Evolutionary conservation across 1,284 basidiomycete species (phyloP).

Genomic region (Heterobasidion occidentale): DNA sequence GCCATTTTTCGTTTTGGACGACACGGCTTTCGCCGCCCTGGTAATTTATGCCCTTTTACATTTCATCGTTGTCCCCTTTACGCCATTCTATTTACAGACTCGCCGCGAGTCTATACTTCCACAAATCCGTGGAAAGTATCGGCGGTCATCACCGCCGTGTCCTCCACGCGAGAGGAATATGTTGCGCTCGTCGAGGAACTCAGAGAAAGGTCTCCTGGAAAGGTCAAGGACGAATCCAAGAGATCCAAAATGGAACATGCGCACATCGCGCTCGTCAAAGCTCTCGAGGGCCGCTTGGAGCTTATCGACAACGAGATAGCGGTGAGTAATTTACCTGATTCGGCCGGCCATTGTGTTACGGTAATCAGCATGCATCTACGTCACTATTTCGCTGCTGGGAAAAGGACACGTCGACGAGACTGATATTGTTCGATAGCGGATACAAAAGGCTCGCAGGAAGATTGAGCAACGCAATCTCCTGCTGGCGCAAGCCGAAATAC

Average conservation of each 20-base stretch:
- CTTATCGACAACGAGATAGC: conserved; percentile 57
- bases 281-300: conserved; percentile 55
- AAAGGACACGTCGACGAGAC: too few relatives aligned
- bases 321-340: conserved; percentile 37
- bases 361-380: not conserved
- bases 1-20: conserved; percentile 26
- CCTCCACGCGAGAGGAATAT: conserved; percentile 67
- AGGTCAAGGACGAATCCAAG: conserved; percentile 39
- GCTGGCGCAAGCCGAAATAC: conserved; percentile 64
- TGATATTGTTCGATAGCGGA: conserved; percentile 38
- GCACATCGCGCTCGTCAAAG: conserved; percentile 52
- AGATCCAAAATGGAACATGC: conserved; percentile 42
- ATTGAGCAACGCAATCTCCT: conserved; percentile 58
- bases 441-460: conserved; percentile 58
- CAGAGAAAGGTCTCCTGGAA: conserved; percentile 41
- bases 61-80: conserved; percentile 11
- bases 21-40: conserved; percentile 28
- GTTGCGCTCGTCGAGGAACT: conserved; percentile 50
- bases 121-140: conserved; percentile 83
- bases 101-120: conserved; percentile 69
- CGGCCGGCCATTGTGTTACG: not conserved
- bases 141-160: conserved; percentile 59
- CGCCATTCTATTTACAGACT: conserved; percentile 44
- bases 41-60: conserved; percentile 16
- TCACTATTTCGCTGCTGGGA: not conserved